phyloP scores from a whole-genome alignment of 768 basidiomycete genomes.

The Rossbeevera mucosa region DNA sequence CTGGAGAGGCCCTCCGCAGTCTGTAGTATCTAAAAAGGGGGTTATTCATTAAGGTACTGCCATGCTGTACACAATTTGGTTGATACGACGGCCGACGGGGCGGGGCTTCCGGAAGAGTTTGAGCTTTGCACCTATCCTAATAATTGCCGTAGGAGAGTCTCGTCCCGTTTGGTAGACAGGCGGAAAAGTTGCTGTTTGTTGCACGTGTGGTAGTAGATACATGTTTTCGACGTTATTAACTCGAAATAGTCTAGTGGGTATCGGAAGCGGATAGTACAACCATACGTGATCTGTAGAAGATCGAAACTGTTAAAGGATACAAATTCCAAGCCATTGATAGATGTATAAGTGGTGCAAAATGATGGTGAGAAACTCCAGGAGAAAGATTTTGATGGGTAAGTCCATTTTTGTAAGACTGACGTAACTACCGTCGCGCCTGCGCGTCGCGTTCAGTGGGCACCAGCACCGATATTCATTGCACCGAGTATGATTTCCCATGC shows the following conservation, averaged over 20 bases:
- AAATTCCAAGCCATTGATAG: conserved; percentile 19
- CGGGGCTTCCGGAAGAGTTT: neutral
- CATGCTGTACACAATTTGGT: neutral
- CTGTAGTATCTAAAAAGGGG: neutral
- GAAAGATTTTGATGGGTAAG: conserved; percentile 13
- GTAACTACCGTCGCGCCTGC: conserved; percentile 18
- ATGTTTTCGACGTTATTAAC: conserved; percentile 27
- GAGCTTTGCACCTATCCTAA: no score
- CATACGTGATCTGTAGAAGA: conserved; percentile 17
- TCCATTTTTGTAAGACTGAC: conserved; percentile 18
- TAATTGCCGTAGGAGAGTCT: neutral
- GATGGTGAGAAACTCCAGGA: conserved; percentile 22
- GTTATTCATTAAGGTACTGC: no score
- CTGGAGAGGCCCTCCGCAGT: neutral
- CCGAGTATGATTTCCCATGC: conserved; percentile 66
- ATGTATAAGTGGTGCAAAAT: conserved; percentile 20
- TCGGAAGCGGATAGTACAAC: conserved; percentile 19
- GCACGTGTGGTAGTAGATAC: conserved; percentile 26
- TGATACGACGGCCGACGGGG: conserved; percentile 6
- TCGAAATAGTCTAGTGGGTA: conserved; percentile 29
- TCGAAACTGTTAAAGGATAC: conserved; percentile 24
- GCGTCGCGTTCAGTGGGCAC: conserved; percentile 28
- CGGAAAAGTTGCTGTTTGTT: conserved; percentile 7
- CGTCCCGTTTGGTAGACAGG: neutral
- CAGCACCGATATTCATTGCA: conserved; percentile 51